Evolutionary conservation across 78 protist genomes (phyloP), one percentile per base, ranked within the genome.

Genomic region (Dictyostelium capitatum): DNA sequence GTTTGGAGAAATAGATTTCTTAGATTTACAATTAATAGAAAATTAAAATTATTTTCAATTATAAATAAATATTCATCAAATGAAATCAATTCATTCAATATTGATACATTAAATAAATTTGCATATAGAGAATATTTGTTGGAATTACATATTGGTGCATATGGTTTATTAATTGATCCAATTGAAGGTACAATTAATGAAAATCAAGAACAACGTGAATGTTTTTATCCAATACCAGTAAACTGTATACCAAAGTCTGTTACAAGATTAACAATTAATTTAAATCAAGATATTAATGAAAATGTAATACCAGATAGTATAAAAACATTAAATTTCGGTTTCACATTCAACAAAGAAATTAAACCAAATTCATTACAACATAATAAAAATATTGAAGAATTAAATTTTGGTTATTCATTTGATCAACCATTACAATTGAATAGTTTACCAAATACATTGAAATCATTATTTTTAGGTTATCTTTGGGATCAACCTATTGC

Each of bases 161-260:
- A 30, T 67, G 75, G 75, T 12, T 67, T 67, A 32, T 67, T 23
- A 12, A 47, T 67, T 32, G 75, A 67, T 67, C 75, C 75, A 67
- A 67, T 67, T 12, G 20, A 32, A 11, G 75, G 75, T 1, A 32
- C 25, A 0, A 32, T 67, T 0, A 7, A 62, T 25, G 30, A 67
- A 67, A 30, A 19, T 10, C n/a, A 25, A 67, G 1, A 25, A 11
- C 25, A 11, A 30, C 20, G 30, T 15, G 19, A 32, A 67, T 67
- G 75, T 32, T 43, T 30, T 6, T 67, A 67, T 17, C 48, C 75
- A 12, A 67, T 67, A 3, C 75, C 75, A 67, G 50, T 14, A 41
- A 32, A 32, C 32, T 67, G 75, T 15, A 67, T 67, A 6, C 75
- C 75, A 28, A 28, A 15, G 4, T 32, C 75, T 30, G 75, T 67